Evolutionary conservation across 345 rosid species (phyloP).

Genomic region (Moringa oleifera): DNA sequence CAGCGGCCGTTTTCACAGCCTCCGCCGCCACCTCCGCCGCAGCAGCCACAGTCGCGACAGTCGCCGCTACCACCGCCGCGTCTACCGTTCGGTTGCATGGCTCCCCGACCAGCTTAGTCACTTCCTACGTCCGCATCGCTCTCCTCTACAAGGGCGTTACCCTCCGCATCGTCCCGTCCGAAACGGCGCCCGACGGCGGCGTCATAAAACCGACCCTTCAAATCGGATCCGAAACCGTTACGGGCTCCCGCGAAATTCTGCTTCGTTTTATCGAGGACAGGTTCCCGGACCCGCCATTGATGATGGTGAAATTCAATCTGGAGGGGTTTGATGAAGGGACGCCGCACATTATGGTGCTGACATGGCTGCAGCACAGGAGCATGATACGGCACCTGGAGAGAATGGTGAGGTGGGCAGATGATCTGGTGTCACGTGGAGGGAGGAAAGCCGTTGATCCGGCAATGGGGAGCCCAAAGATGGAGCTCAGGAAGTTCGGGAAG

Average conservation of each 20-base stretch:
- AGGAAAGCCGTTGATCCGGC: slow-evolving; percentile 47
- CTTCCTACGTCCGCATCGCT: slow-evolving; percentile 48
- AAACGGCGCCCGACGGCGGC: slow-evolving; percentile 11
- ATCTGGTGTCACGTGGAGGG: slow-evolving; percentile 54
- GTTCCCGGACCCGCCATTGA: slow-evolving; percentile 47
- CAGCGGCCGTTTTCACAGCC: slow-evolving; percentile 11
- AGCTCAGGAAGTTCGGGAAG: slow-evolving; percentile 50
- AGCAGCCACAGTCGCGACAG: not conserved
- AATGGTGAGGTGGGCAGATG: slow-evolving; percentile 65
- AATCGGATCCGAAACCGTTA: slow-evolving; percentile 39
- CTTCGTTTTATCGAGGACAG: slow-evolving; percentile 45
- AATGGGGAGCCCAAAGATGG: slow-evolving; percentile 64
- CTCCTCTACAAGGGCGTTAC: slow-evolving; percentile 43
- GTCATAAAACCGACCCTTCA: slow-evolving; percentile 28
- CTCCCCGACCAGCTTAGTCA: slow-evolving; percentile 25
- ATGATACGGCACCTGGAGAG: slow-evolving; percentile 56
- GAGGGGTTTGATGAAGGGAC: slow-evolving; percentile 32
- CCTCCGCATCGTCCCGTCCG: slow-evolving; percentile 36
- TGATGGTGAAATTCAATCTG: slow-evolving; percentile 20
- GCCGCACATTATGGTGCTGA: slow-evolving; percentile 36
- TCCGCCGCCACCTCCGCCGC: slow-evolving; percentile 9
- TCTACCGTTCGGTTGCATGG: slow-evolving; percentile 35
- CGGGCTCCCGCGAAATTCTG: slow-evolving; percentile 42
- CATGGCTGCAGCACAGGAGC: slow-evolving; percentile 55
- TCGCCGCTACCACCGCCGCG: slow-evolving; percentile 13